Evolutionary conservation across 2,329 filamentous ascomycete genomes (phyloP).

Genomic region (Cladosporium sp.): DNA sequence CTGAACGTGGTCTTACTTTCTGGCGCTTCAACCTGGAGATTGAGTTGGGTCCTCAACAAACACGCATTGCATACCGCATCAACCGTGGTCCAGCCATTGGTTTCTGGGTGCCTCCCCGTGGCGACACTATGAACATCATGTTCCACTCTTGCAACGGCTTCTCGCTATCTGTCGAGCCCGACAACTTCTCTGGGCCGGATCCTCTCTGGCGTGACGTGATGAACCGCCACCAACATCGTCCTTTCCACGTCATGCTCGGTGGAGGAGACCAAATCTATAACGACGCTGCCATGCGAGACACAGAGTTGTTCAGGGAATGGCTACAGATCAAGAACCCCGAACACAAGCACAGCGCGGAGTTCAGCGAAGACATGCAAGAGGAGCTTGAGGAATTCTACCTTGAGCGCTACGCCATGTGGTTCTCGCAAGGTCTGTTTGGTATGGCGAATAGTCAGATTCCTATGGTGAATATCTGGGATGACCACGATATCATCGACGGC

Average conservation of each 20-base stretch:
- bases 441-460: conserved; percentile 91
- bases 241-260: conserved; percentile 97
- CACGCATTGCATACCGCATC: conserved; percentile 90
- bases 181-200: conserved; percentile 84
- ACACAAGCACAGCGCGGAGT: conserved; percentile 72
- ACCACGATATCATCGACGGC: conserved; percentile 67
- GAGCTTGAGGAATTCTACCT: conserved; percentile 88
- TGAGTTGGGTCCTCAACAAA: conserved; percentile 71
- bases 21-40: conserved; percentile 97
- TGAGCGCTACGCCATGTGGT: conserved; percentile 87
- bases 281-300: conserved; percentile 72
- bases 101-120: conserved; percentile 88
- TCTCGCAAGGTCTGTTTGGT: conserved; percentile 90
- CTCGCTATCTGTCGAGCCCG: conserved; percentile 69
- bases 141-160: conserved; percentile 98
- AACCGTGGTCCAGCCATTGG: conserved; percentile 82
- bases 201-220: conserved; percentile 95
- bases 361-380: conserved; percentile 75
- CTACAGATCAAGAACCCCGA: conserved; percentile 71
- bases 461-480: conserved; percentile 98
- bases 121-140: conserved; percentile 95
- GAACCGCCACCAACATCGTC: conserved; percentile 83
- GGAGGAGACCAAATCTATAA: conserved; percentile 98
- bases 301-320: conserved; percentile 77
- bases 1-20: conserved; percentile 84